phyloP scores from a whole-genome alignment of 2,329 filamentous ascomycete genomes.

The Lachnellula occidentalis region DNA sequence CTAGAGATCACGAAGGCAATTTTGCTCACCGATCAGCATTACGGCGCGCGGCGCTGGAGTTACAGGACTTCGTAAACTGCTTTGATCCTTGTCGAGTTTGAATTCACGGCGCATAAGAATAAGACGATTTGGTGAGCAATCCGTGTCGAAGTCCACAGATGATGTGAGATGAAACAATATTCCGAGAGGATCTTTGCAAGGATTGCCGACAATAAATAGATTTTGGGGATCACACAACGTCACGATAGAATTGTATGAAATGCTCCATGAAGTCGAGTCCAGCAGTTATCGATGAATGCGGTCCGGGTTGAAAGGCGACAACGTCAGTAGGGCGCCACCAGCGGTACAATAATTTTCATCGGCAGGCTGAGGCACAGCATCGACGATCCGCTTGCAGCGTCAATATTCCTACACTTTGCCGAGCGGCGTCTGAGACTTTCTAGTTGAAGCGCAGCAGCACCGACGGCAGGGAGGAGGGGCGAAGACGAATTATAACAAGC shows the following conservation, averaged over 20 bases:
- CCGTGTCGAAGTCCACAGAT: conserved; percentile 12
- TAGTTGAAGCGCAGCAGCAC: conserved; percentile 2
- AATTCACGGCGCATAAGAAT: conserved; percentile 16
- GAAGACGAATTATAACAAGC: neutral
- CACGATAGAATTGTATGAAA: neutral
- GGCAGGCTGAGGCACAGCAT: neutral
- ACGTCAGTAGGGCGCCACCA: neutral
- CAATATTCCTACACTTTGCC: conserved; percentile 18
- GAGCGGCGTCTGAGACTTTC: conserved; percentile 20
- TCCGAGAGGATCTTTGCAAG: conserved; percentile 20
- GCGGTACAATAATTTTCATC: neutral
- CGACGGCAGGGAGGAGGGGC: neutral
- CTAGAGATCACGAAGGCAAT: conserved; percentile 8
- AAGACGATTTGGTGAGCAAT: conserved; percentile 10
- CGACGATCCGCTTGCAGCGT: conserved; percentile 18
- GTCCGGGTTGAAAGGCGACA: neutral
- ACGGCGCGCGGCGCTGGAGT: conserved; percentile 3
- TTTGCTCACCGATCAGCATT: conserved; percentile 6
- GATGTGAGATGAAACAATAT: conserved; percentile 26
- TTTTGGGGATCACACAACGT: conserved; percentile 5
- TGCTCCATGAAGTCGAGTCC: neutral
- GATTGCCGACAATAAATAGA: conserved; percentile 16
- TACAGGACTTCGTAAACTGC: conserved; percentile 5
- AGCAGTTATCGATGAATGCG: neutral
- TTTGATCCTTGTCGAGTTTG: conserved; percentile 15